Evolutionary conservation across 2,329 filamentous ascomycete species (phyloP), one percentile per base, ranked within the genome.

Genomic region (Botrytis fragariae): DNA sequence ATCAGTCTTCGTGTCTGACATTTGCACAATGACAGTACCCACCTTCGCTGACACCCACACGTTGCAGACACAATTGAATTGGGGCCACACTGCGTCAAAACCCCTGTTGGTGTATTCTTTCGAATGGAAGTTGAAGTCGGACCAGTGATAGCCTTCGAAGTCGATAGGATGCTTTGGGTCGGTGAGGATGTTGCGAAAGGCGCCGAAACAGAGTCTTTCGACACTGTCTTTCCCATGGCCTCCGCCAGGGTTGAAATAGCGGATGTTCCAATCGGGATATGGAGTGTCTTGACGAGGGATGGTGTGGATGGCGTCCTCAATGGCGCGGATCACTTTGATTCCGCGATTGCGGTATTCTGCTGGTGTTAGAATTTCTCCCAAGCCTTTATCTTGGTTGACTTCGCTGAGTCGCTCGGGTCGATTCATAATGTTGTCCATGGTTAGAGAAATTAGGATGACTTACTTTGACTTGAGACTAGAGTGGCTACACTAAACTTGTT

Each of bases 171-270:
- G n/a, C 16, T 37, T 14, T 3, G 63, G 44, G 14, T 67, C 63
- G 29, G 44, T 12, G 20, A 54, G 14, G 1, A 67, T 54, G 14
- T 18, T n/a, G 45, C 7, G 32, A 4, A 39, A 0, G 25, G 12
- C 29, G 18, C 14, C 10, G 20, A 35, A 22, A 22, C 42, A 32
- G 29, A 45, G 39, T 12, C 18, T 35, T 16, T 29, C 45, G 8
- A 20, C 1, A 18, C 10, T 4, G 2, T n/a, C 7, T 8, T 6
- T 3, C 1, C 8, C 32, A n/a, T 54, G 45, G 1, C 25, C 22
- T 18, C 25, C 22, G 14, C 1, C 8, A 2, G 16, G 7, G 9
- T 39, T 54, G 4, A 54, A n/a, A 18, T 68, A 68, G 25, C 64
- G 64, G 14, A 20, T 39, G 1, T 32, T 20, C 45, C 64, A 68